A percentile compares a stretch with the other conserved stretches of the same genome.
Evolutionary conservation across 1,284 basidiomycete genomes (phyloP).

Genomic region (Ganoderma leucocontextum): DNA sequence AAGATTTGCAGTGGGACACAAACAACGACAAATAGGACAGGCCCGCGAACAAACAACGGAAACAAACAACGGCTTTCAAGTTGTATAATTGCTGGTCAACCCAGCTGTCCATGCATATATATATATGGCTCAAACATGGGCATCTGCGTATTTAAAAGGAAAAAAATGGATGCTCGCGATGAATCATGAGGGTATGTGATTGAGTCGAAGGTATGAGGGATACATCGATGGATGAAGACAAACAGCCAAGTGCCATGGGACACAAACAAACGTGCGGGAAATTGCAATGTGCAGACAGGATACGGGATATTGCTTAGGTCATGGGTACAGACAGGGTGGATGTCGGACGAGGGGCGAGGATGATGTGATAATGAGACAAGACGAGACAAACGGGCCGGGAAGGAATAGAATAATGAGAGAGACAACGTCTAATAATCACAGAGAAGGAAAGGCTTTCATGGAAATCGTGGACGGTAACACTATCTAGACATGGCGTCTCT

Average conservation of each 20-base stretch:
- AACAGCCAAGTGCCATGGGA: background rate
- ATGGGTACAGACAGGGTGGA: background rate
- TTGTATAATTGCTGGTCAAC: too few species aligned
- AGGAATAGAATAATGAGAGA: slow-evolving; percentile 31
- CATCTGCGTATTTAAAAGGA: too few species aligned
- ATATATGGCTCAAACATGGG: too few species aligned
- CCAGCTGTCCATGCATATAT: too few species aligned
- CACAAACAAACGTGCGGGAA: background rate
- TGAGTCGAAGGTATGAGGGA: slow-evolving; percentile 23
- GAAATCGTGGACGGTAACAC: background rate
- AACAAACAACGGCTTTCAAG: too few species aligned
- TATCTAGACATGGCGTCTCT: slow-evolving; percentile 29
- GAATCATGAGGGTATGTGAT: slow-evolving; percentile 26
- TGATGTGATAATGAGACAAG: slow-evolving; percentile 2
- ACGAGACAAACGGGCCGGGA: background rate
- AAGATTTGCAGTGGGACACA: background rate
- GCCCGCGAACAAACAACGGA: too few species aligned
- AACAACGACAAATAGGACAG: too few species aligned
- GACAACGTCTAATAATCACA: slow-evolving; percentile 28
- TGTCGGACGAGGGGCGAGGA: background rate
- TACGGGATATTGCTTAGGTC: background rate
- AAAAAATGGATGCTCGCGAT: background rate
- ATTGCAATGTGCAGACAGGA: background rate
- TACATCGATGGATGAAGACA: slow-evolving; percentile 8
- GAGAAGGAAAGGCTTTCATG: background rate